These are phyloP conservation scores for Euphorbia schlechtendalii DNA, from an alignment of 441 rosid species.

Conservation along the genomic window DNA sequence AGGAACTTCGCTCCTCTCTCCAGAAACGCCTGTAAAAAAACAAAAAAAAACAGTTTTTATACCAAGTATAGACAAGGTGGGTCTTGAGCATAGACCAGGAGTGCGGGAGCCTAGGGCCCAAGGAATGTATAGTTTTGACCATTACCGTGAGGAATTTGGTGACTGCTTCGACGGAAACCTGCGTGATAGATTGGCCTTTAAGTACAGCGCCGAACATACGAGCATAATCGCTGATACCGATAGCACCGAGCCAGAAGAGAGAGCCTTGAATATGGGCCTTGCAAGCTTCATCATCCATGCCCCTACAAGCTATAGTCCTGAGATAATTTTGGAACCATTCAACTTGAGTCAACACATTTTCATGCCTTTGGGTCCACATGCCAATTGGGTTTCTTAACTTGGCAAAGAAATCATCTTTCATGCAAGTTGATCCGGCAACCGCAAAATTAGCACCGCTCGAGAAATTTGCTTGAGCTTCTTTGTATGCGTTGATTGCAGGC, in stretches of 20 bases:
- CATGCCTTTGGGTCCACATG: conserved; percentile 28
- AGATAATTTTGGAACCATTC: conserved; percentile 34
- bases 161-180: conserved; percentile 21
- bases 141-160: conserved; percentile 30
- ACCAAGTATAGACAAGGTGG: too few relatives aligned
- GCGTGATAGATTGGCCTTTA: conserved; percentile 17
- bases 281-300: conserved; percentile 15
- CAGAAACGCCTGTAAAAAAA: conserved; percentile 25
- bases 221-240: conserved; percentile 39
- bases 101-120: too few relatives aligned
- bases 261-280: conserved; percentile 6
- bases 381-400: conserved; percentile 5
- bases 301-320: not conserved
- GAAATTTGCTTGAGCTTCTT: conserved; percentile 17
- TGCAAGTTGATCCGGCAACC: conserved; percentile 33
- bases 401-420: conserved; percentile 19
- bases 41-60: too few relatives aligned
- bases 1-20: conserved; percentile 36
- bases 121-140: too few relatives aligned
- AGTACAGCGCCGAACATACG: conserved; percentile 25
- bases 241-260: conserved; percentile 42
- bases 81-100: too few relatives aligned
- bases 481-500: conserved; percentile 31
- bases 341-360: conserved; percentile 22
- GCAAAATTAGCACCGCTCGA: conserved; percentile 39